Conservation (phyloP, 2,329 filamentous ascomycete species). For the Cercospora zeina region DNA sequence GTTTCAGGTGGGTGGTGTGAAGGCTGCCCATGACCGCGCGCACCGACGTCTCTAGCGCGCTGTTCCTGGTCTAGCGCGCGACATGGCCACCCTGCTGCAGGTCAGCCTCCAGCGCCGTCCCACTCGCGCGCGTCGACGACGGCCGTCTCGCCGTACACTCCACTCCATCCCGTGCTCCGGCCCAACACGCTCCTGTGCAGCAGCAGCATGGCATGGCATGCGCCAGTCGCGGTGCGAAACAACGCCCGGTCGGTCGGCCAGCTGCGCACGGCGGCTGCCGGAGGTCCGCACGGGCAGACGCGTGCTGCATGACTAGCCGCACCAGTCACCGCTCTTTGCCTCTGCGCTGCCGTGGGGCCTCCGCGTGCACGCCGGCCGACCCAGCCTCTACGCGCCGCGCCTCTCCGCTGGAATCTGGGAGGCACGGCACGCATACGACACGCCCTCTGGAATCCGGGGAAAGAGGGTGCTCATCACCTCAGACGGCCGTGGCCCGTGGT, state of each 20-base stretch:
- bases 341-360: neutral
- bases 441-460: neutral
- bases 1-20: neutral
- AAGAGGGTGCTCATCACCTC: neutral
- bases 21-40: neutral
- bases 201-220: too few species aligned
- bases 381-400: constrained; percentile 6
- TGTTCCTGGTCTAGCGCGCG: neutral
- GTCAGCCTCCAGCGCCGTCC: constrained; percentile 6
- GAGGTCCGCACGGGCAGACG: too few species aligned
- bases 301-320: constrained; percentile 18
- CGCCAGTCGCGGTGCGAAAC: neutral
- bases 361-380: constrained; percentile 11
- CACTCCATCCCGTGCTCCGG: neutral
- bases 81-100: constrained; percentile 1
- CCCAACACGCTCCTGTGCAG: neutral
- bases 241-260: constrained; percentile 1
- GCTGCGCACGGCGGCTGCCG: constrained; percentile 5
- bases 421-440: too few species aligned
- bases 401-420: neutral
- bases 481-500: neutral
- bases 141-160: neutral
- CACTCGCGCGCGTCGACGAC: constrained; percentile 11
- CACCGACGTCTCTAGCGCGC: neutral
- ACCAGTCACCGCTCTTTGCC: constrained; percentile 22